These are phyloP conservation scores for Colletotrichum costaricense DNA, from an alignment of 2,329 filamentous ascomycete species.

Conservation along the genomic window DNA sequence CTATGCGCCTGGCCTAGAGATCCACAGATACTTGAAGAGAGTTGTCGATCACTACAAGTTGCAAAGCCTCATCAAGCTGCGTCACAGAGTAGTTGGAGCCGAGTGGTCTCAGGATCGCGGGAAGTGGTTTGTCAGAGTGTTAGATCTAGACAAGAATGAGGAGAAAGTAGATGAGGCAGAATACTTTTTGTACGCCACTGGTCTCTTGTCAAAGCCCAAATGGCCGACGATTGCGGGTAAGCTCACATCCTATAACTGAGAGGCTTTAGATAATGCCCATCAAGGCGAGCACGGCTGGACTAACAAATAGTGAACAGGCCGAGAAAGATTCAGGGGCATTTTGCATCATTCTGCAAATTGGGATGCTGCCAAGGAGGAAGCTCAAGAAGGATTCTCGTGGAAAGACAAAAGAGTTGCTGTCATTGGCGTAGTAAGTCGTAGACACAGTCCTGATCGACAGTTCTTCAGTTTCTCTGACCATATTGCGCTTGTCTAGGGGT, in stretches of 20 bases:
- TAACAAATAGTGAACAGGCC: background rate
- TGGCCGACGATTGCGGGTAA: background rate
- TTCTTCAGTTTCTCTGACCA: background rate
- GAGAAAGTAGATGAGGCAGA: background rate
- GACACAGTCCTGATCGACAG: too few relatives aligned
- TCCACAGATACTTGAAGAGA: background rate
- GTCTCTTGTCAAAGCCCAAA: background rate
- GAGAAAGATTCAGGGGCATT: background rate
- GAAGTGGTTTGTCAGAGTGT: background rate
- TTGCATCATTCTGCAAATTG: background rate
- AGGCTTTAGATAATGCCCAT: rapidly evolving
- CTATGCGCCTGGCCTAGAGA: slow-evolving; percentile 4
- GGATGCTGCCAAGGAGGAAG: background rate
- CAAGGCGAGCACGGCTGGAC: too few relatives aligned
- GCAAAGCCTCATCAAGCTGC: background rate
- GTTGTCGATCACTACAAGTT: background rate
- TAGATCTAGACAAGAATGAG: background rate
- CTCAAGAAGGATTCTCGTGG: background rate
- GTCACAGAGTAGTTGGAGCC: background rate
- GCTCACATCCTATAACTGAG: too few relatives aligned
- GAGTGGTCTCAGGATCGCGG: background rate
- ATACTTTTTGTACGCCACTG: background rate
- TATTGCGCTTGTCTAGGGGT: slow-evolving; percentile 47
- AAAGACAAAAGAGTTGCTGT: slow-evolving; percentile 57
- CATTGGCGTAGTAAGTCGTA: slow-evolving; percentile 50